Conservation (phyloP, 2,329 filamentous ascomycete species). For the Exophiala lecanii-corni region DNA sequence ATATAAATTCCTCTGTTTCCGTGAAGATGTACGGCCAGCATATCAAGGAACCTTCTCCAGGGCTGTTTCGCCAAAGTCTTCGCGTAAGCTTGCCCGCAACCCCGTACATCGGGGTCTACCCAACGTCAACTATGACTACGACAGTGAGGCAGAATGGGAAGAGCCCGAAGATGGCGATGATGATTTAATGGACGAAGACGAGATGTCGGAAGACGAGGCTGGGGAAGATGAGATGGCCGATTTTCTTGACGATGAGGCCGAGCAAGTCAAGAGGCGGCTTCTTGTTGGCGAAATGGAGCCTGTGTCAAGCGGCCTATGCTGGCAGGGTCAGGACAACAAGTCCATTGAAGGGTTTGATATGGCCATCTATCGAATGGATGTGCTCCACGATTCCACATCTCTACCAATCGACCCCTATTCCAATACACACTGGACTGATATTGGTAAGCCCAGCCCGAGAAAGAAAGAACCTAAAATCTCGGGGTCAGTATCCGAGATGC, state of each 20-base stretch:
- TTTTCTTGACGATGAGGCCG: conserved; percentile 84
- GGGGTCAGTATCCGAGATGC: conserved; percentile 28
- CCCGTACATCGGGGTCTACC: conserved; percentile 49
- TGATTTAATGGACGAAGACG: conserved; percentile 62
- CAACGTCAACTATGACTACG: conserved; percentile 60
- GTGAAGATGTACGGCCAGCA: conserved; percentile 59
- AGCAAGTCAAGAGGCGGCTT: conserved; percentile 56
- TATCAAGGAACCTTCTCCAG: conserved; percentile 60
- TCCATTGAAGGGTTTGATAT: conserved; percentile 47
- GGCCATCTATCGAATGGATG: conserved; percentile 65
- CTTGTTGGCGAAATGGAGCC: conserved; percentile 68
- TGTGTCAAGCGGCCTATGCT: conserved; percentile 74
- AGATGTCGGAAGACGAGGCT: conserved; percentile 56
- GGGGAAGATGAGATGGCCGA: conserved; percentile 84
- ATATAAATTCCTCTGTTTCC: conserved; percentile 57
- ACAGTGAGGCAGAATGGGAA: conserved; percentile 63
- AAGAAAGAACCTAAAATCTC: conserved; percentile 30
- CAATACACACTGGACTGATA: conserved; percentile 65
- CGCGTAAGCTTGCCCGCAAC: conserved; percentile 49
- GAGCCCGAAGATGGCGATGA: conserved; percentile 68
- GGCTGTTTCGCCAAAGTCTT: conserved; percentile 36
- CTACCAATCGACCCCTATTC: conserved; percentile 78
- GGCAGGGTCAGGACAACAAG: conserved; percentile 56
- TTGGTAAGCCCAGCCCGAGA: conserved; percentile 13
- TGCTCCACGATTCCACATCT: conserved; percentile 26